phyloP scores from a whole-genome alignment of 1,284 basidiomycete genomes.

The Marasmius oreades region DNA sequence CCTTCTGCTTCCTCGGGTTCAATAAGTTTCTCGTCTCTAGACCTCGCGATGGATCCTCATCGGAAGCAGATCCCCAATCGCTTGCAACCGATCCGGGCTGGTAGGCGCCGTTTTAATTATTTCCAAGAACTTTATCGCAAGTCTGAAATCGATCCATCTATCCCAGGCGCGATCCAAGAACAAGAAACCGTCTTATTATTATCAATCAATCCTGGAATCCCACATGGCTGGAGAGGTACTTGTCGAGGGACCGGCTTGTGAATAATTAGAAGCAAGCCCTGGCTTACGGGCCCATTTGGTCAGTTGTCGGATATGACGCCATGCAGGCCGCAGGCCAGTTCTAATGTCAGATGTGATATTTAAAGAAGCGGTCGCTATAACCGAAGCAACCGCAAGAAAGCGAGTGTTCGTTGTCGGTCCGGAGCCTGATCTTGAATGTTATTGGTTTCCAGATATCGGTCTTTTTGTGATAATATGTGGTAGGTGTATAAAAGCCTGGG shows the following conservation, averaged over 20 bases:
- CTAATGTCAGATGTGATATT: not conserved
- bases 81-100: too few species aligned
- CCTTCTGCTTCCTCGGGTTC: not conserved
- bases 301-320: slow-evolving; percentile 1
- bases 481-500: slow-evolving; percentile 22
- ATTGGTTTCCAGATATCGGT: slow-evolving; percentile 20
- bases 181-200: not conserved
- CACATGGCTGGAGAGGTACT: not conserved
- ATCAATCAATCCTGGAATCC: not conserved
- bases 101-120: too few species aligned
- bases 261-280: not conserved
- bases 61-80: not conserved
- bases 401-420: slow-evolving; percentile 16
- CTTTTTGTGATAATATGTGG: slow-evolving; percentile 17
- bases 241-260: not conserved
- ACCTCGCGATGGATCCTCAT: not conserved
- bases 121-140: too few species aligned
- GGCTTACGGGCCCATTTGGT: not conserved
- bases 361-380: not conserved
- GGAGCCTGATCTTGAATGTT: slow-evolving; percentile 21
- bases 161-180: not conserved
- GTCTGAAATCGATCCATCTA: not conserved
- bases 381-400: slow-evolving; percentile 8
- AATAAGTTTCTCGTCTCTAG: not conserved
- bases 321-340: not conserved